These are phyloP conservation scores for Colletotrichum aenigma DNA, from an alignment of 2,329 filamentous ascomycete species.

Conservation along the genomic window DNA sequence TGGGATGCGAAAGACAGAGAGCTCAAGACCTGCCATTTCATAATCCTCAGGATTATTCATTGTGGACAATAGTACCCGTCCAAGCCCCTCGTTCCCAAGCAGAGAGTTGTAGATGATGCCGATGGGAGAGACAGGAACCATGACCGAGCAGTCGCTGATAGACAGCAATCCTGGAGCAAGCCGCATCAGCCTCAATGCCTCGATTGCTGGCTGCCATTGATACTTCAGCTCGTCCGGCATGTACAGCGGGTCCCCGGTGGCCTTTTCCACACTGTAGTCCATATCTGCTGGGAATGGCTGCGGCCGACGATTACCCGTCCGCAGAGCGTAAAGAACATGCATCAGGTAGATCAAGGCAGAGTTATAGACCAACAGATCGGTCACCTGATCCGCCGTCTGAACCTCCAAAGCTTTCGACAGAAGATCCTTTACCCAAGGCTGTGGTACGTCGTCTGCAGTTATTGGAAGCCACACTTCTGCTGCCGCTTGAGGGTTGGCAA, in stretches of 20 bases:
- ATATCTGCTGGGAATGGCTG: not conserved
- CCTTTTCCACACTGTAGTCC: not conserved
- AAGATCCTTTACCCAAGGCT: not conserved
- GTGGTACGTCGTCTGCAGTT: not conserved
- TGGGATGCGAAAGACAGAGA: not conserved
- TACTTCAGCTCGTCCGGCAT: not conserved
- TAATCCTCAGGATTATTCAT: not conserved
- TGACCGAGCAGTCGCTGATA: not conserved
- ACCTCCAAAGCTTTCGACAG: not conserved
- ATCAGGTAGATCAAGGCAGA: not conserved
- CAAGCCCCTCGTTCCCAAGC: not conserved
- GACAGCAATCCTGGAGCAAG: not conserved
- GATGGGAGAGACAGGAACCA: not conserved
- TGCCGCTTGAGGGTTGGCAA: not conserved
- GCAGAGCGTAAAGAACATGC: not conserved
- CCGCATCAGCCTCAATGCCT: not conserved
- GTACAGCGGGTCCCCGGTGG: not conserved
- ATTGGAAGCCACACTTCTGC: not conserved
- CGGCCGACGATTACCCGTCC: not conserved
- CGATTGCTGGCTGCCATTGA: not conserved
- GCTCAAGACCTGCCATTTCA: not conserved
- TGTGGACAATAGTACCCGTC: not conserved
- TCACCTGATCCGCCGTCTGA: not conserved
- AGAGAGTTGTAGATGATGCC: constrained; percentile 3
- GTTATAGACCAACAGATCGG: not conserved